A percentile compares a stretch with the other conserved stretches of the same genome.
Conservation (phyloP, 306 rosid genomes). For the Oxytropis ochrocephala region DNA sequence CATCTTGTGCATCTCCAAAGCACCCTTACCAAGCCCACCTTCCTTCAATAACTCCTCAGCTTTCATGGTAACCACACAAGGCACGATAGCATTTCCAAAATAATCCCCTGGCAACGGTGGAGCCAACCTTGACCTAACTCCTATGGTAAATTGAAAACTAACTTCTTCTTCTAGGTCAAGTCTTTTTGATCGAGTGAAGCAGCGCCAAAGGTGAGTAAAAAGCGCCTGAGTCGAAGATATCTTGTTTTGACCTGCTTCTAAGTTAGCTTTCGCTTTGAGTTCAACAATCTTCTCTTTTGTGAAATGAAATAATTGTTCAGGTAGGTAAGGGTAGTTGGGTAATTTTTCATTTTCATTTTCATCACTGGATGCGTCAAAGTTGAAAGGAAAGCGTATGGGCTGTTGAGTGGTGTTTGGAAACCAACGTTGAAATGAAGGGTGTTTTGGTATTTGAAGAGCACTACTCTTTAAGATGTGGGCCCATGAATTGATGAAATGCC, state of each 20-base stretch:
- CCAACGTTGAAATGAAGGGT: not conserved
- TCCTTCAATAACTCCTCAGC: not conserved
- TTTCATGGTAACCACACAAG: not conserved
- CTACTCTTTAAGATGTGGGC: constrained; percentile 20
- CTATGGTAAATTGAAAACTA: not conserved
- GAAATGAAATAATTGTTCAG: constrained; percentile 25
- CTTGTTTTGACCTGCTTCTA: not conserved
- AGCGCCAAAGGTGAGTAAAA: constrained; percentile 33
- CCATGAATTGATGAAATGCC: constrained; percentile 38
- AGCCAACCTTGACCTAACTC: constrained; percentile 17
- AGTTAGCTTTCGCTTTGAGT: constrained; percentile 33
- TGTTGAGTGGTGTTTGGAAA: not conserved
- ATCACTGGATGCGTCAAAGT: not conserved
- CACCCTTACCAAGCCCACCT: constrained; percentile 24
- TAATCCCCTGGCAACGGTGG: not conserved
- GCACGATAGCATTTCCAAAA: not conserved
- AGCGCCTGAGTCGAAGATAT: constrained; percentile 39
- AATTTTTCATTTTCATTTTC: not conserved
- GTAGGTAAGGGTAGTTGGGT: not conserved
- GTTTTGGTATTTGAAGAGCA: not conserved
- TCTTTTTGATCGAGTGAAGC: constrained; percentile 1
- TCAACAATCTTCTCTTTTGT: constrained; percentile 11
- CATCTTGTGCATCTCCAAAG: constrained; percentile 25
- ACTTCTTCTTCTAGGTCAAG: constrained; percentile 8
- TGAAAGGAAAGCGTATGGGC: not conserved